Percentiles rank a stretch among this genome's conserved stretches.
Conservation (phyloP, 2,329 filamentous ascomycete species). For the Ceratocystis alfenasii region DNA sequence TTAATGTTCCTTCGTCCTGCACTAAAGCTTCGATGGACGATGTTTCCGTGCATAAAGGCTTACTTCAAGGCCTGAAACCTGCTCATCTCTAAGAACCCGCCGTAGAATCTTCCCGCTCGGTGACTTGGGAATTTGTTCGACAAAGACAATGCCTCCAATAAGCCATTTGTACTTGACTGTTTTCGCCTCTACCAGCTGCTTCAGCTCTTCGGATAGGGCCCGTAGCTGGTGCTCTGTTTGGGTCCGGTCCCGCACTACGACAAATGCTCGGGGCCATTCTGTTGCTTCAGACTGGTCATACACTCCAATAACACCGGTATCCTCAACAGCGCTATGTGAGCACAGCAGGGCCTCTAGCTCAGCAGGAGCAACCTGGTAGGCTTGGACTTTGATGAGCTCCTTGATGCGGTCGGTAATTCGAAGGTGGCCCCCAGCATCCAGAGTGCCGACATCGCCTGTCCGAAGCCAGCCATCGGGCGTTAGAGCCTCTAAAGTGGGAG, state of each 20-base stretch:
- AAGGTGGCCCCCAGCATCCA: conserved; percentile 43
- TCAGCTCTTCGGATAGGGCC: conserved; percentile 42
- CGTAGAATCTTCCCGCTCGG: conserved; percentile 41
- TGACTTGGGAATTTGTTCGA: conserved; percentile 60
- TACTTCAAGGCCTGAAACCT: conserved; percentile 30
- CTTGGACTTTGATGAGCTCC: conserved; percentile 52
- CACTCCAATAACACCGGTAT: conserved; percentile 54
- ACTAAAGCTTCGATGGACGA: conserved; percentile 22
- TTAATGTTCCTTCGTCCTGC: neutral
- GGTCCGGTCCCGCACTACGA: conserved; percentile 33
- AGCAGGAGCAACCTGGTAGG: conserved; percentile 47
- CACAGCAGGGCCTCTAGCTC: conserved; percentile 34
- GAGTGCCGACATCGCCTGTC: conserved; percentile 57
- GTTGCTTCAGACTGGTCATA: conserved; percentile 44
- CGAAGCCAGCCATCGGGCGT: conserved; percentile 54
- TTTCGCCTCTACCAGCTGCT: conserved; percentile 44
- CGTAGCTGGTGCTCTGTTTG: conserved; percentile 30
- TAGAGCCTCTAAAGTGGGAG: conserved; percentile 30
- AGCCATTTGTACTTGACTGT: conserved; percentile 55
- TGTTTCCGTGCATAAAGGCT: conserved; percentile 28
- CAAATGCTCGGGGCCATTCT: conserved; percentile 52
- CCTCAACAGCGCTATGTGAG: conserved; percentile 39
- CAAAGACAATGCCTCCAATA: conserved; percentile 57
- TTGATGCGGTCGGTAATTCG: conserved; percentile 63
- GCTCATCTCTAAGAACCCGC: conserved; percentile 33